Conservation (phyloP, 1,139 yeast genomes). For the Suzukiozyma palmioleophila region DNA sequence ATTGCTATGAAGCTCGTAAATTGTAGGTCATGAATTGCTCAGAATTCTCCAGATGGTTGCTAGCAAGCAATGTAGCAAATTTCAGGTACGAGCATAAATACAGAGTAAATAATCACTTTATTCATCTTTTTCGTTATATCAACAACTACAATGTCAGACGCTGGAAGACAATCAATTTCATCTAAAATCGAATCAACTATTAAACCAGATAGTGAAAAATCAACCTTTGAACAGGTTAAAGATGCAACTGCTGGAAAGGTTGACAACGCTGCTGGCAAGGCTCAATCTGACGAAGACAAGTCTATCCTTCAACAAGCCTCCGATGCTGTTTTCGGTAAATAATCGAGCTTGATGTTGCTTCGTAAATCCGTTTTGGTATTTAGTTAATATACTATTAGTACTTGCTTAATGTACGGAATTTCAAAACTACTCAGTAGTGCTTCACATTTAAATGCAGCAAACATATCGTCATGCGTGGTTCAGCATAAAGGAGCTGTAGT, state of each 20-base stretch:
- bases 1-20: too few species aligned
- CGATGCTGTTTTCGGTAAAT: constrained; percentile 30
- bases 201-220: constrained; percentile 42
- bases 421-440: too few species aligned
- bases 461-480: too few species aligned
- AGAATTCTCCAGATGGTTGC: too few species aligned
- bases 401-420: too few species aligned
- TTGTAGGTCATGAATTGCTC: too few species aligned
- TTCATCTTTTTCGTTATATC: too few species aligned
- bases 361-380: not conserved
- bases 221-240: constrained; percentile 32
- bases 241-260: constrained; percentile 32
- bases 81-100: too few species aligned
- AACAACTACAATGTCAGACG: constrained; percentile 32
- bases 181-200: constrained; percentile 36
- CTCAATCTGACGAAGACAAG: constrained; percentile 31
- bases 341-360: constrained; percentile 4
- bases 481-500: too few species aligned
- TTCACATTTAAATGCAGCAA: too few species aligned
- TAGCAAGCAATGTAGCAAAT: too few species aligned
- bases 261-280: constrained; percentile 36
- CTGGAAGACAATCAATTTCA: constrained; percentile 41
- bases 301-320: constrained; percentile 40
- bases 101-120: too few species aligned
- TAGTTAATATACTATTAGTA: not conserved